Percentiles rank a stretch among this genome's conserved stretches.
Evolutionary conservation across 768 basidiomycete genomes (phyloP).

Genomic region (Lentinula sp.): DNA sequence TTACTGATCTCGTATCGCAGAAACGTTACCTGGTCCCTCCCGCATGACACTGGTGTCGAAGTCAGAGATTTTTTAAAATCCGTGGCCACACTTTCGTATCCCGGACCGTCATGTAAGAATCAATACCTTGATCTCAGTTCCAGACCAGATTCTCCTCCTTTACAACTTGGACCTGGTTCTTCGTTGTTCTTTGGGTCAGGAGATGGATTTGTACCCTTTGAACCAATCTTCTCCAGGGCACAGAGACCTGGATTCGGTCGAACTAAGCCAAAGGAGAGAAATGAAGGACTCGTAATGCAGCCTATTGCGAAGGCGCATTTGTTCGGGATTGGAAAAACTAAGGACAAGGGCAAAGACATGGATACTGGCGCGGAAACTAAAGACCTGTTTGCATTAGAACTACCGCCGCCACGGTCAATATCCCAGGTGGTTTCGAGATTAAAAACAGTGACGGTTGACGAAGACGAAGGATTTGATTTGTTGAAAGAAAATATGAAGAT

Average conservation of each 20-base stretch:
- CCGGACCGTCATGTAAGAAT: conserved; percentile 15
- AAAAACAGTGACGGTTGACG: conserved; percentile 11
- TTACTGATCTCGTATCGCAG: conserved; percentile 11
- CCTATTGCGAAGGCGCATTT: background rate
- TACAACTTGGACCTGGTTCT: background rate
- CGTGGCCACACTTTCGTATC: conserved; percentile 11
- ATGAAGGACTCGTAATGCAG: background rate
- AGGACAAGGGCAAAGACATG: background rate
- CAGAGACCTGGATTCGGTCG: background rate
- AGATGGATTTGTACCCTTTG: background rate
- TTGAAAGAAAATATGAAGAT: conserved; percentile 47
- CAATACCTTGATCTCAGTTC: conserved; percentile 17
- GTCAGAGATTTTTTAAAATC: conserved; percentile 22
- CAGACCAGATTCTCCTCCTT: background rate
- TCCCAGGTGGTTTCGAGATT: background rate
- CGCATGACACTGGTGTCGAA: conserved; percentile 16
- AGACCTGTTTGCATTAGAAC: background rate
- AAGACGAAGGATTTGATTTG: conserved; percentile 36
- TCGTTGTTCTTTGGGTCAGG: background rate
- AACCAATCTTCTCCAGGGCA: conserved; percentile 41
- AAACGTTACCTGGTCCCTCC: conserved; percentile 24
- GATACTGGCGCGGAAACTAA: background rate
- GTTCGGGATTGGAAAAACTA: background rate
- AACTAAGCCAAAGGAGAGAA: background rate
- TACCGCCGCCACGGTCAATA: background rate